Evolutionary conservation across 1,139 yeast genomes (phyloP).

Genomic region (Kluyveromyces sp.): DNA sequence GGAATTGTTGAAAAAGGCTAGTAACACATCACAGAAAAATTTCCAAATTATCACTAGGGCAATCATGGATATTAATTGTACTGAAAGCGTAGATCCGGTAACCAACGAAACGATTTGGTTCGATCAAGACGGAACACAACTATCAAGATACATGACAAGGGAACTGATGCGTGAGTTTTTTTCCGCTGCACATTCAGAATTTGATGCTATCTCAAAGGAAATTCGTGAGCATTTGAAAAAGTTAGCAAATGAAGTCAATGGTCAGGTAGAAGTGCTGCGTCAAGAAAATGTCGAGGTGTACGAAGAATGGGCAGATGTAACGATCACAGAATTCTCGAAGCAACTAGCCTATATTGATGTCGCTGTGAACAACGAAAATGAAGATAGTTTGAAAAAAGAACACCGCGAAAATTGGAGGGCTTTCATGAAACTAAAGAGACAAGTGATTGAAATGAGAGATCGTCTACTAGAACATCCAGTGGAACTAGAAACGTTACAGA

Average conservation of each 20-base stretch:
- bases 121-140: conserved; percentile 30
- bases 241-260: conserved; percentile 35
- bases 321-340: conserved; percentile 47
- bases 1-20: conserved; percentile 36
- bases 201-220: conserved; percentile 35
- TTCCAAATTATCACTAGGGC: conserved; percentile 41
- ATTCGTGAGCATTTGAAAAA: conserved; percentile 32
- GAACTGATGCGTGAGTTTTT: conserved; percentile 49
- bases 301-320: conserved; percentile 65
- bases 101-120: conserved; percentile 33
- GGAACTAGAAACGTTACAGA: conserved; percentile 44
- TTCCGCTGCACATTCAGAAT: conserved; percentile 27
- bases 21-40: conserved; percentile 36
- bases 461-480: conserved; percentile 42
- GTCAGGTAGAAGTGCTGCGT: conserved; percentile 40
- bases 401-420: conserved; percentile 22
- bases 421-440: conserved; percentile 22
- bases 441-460: conserved; percentile 31
- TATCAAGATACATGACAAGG: conserved; percentile 40
- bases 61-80: conserved; percentile 44
- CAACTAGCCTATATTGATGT: conserved; percentile 30
- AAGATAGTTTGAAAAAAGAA: conserved; percentile 7
- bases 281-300: conserved; percentile 54
- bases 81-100: conserved; percentile 37
- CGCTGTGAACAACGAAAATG: conserved; percentile 17